Base-by-base conservation (phyloP, 2,329 filamentous ascomycete genomes). In the Colletotrichum spinosum region DNA sequence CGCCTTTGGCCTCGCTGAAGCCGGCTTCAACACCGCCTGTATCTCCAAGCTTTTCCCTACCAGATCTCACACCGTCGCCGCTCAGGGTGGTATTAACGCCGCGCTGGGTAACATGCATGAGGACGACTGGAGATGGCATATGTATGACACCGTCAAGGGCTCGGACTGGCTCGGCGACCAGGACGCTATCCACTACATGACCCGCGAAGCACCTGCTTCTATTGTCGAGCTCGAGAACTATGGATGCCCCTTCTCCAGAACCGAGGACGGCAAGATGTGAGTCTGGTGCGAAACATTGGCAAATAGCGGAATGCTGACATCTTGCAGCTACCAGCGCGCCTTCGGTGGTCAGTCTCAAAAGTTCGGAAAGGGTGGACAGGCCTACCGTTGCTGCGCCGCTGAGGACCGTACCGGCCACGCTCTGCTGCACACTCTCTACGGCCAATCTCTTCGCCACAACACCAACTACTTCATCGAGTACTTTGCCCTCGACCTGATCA, bases 401-500 rank as follows among this genome's bases (percentile, higher is more conserved):
- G 96, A 95, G 72, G 96, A 99, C 80, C 88, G 95, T 86, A 98
- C 96, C 69, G 96, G 96, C 70, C 96, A 99, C 82, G 96, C 96
- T 75, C 92, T 99, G 72, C 89, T 99, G 56, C 96, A 99, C 87
- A 99, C 96, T 34, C 92, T 99, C 71, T 99, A 98, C 82, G 96
- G 96, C 74, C 95, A 97, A 84, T 97, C 94, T 58, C 88, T 98
- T 68, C 88, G 93, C 77, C 94, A 98, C 87, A 97, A 97, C 87
- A 97, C 95, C 77, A 97, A 97, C 86, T 99, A 97, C 88, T 98
- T 99, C 83, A 97, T 99, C 80, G 96, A 98, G 83, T 98, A 94
- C 87, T 99, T 98, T 79, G 96, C 94, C 73, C 88, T 97, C 71
- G 96, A 98, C 78, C 84, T 98, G 80, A 92, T 99, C 75, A 98